phyloP scores from a whole-genome alignment of 1,284 basidiomycete genomes.

The Trichosporon sp. region DNA sequence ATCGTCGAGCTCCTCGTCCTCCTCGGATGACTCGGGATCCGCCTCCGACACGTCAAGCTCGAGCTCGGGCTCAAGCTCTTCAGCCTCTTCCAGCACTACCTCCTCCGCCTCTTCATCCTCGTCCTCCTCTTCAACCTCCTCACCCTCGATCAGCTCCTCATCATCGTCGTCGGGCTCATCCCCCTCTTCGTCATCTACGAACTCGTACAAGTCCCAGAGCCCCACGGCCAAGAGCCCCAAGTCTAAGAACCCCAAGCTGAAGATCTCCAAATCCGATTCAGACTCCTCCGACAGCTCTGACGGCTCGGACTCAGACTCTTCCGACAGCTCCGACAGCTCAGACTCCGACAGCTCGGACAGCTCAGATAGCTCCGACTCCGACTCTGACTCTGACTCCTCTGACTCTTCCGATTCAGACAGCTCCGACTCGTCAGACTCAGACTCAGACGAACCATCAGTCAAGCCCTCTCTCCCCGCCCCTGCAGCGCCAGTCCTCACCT shows the following conservation, averaged over 20 bases:
- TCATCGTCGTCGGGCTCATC: neutral
- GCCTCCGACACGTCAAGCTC: constrained; percentile 10
- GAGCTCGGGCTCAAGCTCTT: constrained; percentile 13
- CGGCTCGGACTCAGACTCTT: constrained; percentile 7
- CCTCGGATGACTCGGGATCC: no score
- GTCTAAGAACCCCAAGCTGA: no score
- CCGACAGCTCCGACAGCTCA: constrained; percentile 5
- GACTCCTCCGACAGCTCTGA: constrained; percentile 5
- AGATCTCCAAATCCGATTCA: constrained; percentile 5
- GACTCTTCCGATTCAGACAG: constrained; percentile 1
- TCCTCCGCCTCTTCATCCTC: constrained; percentile 2
- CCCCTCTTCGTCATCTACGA: neutral
- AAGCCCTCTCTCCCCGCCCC: neutral
- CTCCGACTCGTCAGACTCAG: constrained; percentile 7
- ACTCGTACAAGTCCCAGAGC: neutral
- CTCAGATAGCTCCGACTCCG: neutral
- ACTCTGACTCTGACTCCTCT: constrained; percentile 9
- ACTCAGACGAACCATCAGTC: constrained; percentile 3
- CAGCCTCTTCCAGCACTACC: constrained; percentile 15
- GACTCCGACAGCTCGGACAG: constrained; percentile 2
- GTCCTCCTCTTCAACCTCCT: constrained; percentile 3
- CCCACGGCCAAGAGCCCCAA: neutral
- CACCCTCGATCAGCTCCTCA: constrained; percentile 1
- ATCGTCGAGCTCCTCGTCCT: neutral
- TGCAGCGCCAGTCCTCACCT: neutral